Conservation (phyloP, 306 rosid genomes). For the Acacia melanoxylon region DNA sequence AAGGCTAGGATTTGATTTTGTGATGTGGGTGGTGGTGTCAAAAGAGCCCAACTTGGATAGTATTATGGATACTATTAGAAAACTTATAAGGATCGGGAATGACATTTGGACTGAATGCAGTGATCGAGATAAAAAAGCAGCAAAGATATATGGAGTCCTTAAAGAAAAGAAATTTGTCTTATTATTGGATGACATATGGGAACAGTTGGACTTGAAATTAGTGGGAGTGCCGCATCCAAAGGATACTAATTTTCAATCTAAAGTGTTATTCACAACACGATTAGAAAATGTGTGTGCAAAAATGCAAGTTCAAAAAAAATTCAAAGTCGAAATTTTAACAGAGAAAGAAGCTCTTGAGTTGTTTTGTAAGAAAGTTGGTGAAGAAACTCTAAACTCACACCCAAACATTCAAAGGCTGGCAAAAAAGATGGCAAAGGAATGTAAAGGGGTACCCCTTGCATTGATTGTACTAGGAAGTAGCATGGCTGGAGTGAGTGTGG, state of each 20-base stretch:
- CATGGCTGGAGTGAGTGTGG: neutral
- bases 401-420: conserved; percentile 19
- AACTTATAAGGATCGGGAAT: neutral
- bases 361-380: conserved; percentile 20
- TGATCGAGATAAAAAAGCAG: neutral
- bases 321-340: conserved; percentile 11
- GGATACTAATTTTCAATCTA: neutral
- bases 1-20: neutral
- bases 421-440: neutral
- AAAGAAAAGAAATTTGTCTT: conserved; percentile 18
- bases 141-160: neutral
- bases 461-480: neutral
- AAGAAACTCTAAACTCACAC: neutral
- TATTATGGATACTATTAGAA: neutral
- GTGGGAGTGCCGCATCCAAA: conserved; percentile 19
- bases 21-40: conserved; percentile 32
- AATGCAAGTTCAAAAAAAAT: conserved; percentile 26
- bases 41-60: neutral
- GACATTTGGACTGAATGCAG: neutral
- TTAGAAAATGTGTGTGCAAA: conserved; percentile 24
- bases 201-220: conserved; percentile 1
- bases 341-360: conserved; percentile 16
- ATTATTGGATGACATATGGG: conserved; percentile 44
- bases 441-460: conserved; percentile 1
- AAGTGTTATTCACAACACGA: conserved; percentile 33